Base-by-base conservation (phyloP, 306 rosid genomes). In the Lupinus albus region DNA sequence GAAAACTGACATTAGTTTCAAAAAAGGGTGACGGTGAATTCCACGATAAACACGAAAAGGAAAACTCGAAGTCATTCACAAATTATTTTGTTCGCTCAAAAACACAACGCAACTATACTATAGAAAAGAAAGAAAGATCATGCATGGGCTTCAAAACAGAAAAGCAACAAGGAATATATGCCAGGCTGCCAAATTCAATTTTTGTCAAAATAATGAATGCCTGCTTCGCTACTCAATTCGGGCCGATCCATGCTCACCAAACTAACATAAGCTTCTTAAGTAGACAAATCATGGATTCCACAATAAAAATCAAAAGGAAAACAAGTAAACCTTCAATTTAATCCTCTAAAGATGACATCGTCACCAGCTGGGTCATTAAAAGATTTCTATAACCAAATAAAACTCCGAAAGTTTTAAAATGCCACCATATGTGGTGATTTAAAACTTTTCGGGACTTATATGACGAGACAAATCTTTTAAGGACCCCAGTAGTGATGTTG, bases 1-100 rank as follows among this genome's bases (percentile, higher is more conserved):
- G 33, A 56, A 73, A 50, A 47, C 25, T 8, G 11, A 52, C 20
- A 11, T 12, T 5, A 4, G n/a, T 32, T 63, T 53, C 65, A 53
- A 54, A 11, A 11, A 49, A 14, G 46, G 25, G 11, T 11, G 12
- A 7, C 30, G 15, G 11, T 38, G 15, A 36, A 54, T 21, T 25
- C 15, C 6, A 41, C 15, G 48, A 12, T 39, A 11, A 67, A 36
- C 32, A 21, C 10, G 33, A 21, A 21, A 69, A 8, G 39, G 32
- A 4, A 14, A 30, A 30, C 47, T 41, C 11, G 2, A 8, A 14
- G 30, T 14, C 54, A 45, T 63, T 21, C 25, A 13, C 8, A 8
- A 48, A 41, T 15, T 15, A 10, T 1, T 21, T 12, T 5, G 53
- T 48, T 39, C 33, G 2, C 16, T 60, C 14, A 60, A 38, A 2